A percentile compares a stretch with the other conserved stretches of the same genome.
phyloP scores from a whole-genome alignment of 2,329 filamentous ascomycete genomes.

The Colletotrichum phormii region DNA sequence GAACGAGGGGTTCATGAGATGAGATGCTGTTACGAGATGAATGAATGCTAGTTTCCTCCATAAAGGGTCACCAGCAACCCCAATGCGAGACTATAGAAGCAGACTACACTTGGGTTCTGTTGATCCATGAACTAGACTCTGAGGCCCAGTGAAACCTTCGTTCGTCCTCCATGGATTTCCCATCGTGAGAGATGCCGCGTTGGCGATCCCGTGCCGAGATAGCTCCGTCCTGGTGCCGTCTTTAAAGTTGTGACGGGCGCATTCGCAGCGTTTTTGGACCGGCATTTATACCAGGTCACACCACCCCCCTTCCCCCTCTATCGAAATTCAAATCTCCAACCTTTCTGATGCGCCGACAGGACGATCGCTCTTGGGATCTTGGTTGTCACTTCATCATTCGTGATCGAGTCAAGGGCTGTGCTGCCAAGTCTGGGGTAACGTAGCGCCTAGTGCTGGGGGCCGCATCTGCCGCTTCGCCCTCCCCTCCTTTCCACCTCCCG shows the following conservation, averaged over 20 bases:
- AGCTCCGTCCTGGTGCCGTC: conserved; percentile 4
- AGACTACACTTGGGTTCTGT: background rate
- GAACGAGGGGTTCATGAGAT: background rate
- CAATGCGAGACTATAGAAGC: background rate
- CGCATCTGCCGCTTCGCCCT: background rate
- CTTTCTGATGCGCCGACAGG: background rate
- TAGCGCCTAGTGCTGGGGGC: background rate
- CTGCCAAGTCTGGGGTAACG: conserved; percentile 18
- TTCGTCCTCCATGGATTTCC: conserved; percentile 5
- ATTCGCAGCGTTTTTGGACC: background rate
- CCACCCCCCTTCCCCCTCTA: background rate
- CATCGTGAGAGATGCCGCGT: conserved; percentile 16
- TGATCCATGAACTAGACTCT: background rate
- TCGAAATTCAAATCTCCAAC: background rate
- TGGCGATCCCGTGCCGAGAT: conserved; percentile 26
- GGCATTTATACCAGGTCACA: conserved; percentile 2
- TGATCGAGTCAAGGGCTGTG: conserved; percentile 10
- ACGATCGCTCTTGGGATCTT: background rate
- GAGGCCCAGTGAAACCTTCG: background rate
- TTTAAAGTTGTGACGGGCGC: conserved; percentile 18
- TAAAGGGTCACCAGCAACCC: background rate
- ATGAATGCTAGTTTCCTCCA: background rate
- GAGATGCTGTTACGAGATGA: conserved; percentile 5
- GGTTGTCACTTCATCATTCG: background rate
- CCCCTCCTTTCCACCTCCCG: background rate